Conservation (phyloP, 768 basidiomycete genomes). For the Lyophyllum semitale region DNA sequence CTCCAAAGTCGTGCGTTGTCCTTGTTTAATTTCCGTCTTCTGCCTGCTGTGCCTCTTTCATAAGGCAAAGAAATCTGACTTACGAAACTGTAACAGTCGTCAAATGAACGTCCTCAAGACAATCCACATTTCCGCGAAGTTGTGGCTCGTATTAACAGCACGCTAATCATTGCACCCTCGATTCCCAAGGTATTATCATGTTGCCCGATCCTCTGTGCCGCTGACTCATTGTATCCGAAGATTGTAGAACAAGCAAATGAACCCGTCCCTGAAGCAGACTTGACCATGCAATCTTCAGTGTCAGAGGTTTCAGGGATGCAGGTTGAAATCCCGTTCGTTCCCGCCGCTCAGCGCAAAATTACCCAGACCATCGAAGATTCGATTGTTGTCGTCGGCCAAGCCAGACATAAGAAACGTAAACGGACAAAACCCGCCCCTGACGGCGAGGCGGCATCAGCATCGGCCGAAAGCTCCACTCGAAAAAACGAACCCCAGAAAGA, state of each 20-base stretch:
- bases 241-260: constrained; percentile 2
- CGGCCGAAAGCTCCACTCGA: constrained; percentile 19
- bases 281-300: constrained; percentile 11
- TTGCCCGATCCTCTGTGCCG: neutral
- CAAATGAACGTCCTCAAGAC: constrained; percentile 8
- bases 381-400: constrained; percentile 73
- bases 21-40: neutral
- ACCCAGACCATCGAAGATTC: constrained; percentile 51
- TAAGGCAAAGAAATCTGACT: neutral
- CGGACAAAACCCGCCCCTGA: constrained; percentile 35
- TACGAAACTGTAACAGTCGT: neutral
- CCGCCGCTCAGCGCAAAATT: constrained; percentile 55
- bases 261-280: constrained; percentile 11
- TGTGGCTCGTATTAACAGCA: constrained; percentile 66
- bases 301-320: constrained; percentile 43
- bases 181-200: constrained; percentile 40
- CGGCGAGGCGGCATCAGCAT: constrained; percentile 10
- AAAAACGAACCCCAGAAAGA: constrained; percentile 21
- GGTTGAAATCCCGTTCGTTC: constrained; percentile 79
- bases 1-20: constrained; percentile 8
- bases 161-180: constrained; percentile 60
- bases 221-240: neutral
- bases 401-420: constrained; percentile 66
- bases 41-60: neutral
- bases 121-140: constrained; percentile 49